Percentiles rank a stretch among this genome's conserved stretches.
Evolutionary conservation across 2,329 filamentous ascomycete genomes (phyloP).

Genomic region (Venturia aucupariae): DNA sequence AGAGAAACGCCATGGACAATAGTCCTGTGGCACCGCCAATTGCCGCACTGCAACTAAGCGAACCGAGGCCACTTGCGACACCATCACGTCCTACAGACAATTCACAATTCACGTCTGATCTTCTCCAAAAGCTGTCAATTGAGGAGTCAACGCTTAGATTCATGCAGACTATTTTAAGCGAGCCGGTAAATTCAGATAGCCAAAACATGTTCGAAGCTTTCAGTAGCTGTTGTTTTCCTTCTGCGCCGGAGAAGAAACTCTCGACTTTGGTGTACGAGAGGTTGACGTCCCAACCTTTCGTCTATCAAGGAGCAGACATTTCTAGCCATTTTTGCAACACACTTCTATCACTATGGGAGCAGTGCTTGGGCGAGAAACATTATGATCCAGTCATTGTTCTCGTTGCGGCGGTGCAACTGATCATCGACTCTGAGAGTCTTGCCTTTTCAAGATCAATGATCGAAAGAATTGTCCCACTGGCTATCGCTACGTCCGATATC

Average conservation of each 20-base stretch:
- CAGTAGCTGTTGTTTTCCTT: constrained; percentile 55
- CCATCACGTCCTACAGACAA: neutral
- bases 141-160: constrained; percentile 22
- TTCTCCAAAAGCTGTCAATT: constrained; percentile 6
- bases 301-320: constrained; percentile 40
- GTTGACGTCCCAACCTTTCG: constrained; percentile 42
- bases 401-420: constrained; percentile 54
- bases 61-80: neutral
- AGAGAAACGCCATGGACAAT: constrained; percentile 50
- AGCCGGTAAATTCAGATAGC: constrained; percentile 44
- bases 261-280: constrained; percentile 59
- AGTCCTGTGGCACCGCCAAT: constrained; percentile 51
- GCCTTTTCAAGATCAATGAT: constrained; percentile 52
- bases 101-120: neutral
- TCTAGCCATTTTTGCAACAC: constrained; percentile 56
- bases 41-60: constrained; percentile 9
- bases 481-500: constrained; percentile 40
- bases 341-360: constrained; percentile 58
- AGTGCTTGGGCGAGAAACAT: constrained; percentile 54
- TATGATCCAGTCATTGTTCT: constrained; percentile 57
- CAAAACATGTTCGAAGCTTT: constrained; percentile 60
- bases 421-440: constrained; percentile 52
- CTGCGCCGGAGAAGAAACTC: constrained; percentile 51
- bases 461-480: constrained; percentile 42
- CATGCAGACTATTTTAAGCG: constrained; percentile 55